Evolutionary conservation across 1,284 basidiomycete genomes (phyloP), one percentile per base, ranked within the genome.

Genomic region (Ustilago loliicola): DNA sequence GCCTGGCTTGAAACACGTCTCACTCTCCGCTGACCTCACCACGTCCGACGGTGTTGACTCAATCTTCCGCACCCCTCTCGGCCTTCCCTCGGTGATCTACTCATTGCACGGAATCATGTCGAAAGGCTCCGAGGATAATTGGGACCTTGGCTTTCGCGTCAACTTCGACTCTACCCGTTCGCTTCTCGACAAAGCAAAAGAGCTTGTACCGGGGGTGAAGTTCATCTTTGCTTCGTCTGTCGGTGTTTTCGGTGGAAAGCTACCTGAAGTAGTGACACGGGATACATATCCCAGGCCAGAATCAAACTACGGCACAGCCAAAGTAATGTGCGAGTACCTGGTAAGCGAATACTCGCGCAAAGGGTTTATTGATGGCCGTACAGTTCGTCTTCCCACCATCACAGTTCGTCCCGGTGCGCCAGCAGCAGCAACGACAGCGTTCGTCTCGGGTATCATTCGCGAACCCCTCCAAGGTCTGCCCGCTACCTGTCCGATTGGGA

Each of bases 51-150:
- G 71, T 4, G 64, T 79, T 17, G 59, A 72, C 13, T 65, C 72
- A 27, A 51, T 80, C 55, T 80, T 80, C 38, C 40, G 48, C 15
- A 79, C 79, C 6, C 47, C 61, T 6, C 56, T 76, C 11, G 79
- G 77, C 4, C 30, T 61, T 11, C 79, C 79, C 0, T 36, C 55
- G 15, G 70, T 76, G 21, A 76, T 79, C 65, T 79, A 78, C 66
- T 73, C 73, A 9, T 54, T 80, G 50, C 79, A 80, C 57, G 79
- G 79, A 0, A 80, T 80, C 69, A 80, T 80, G 79, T 72, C 66
- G 23, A 69, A 75, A 52, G 79, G 79, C 15, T 51, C 63, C 25
- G 79, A 78, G 32, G 77, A 71, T 27, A 61, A 75, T 54, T 79
- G 72, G 72, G 77, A 80, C 17, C 40, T 76, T 15, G 79, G 79